Percentiles rank a stretch among this genome's conserved stretches.
Conservation (phyloP, 441 rosid species). For the Syzygium malaccense region DNA sequence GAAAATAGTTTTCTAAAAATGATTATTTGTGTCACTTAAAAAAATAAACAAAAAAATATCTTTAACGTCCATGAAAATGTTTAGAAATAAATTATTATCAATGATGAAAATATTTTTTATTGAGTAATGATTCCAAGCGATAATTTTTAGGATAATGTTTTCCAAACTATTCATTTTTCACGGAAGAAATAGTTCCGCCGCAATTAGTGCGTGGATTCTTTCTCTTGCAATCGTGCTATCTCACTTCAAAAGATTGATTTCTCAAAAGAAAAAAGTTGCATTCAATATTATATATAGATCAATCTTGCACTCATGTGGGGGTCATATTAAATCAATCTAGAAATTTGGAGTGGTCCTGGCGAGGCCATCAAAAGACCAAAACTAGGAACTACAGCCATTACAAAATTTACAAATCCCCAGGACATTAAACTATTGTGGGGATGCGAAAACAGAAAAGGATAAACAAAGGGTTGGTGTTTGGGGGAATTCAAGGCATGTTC, state of each 20-base stretch:
- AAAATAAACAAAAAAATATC: background rate
- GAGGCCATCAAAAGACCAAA: background rate
- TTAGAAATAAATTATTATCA: background rate
- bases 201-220: background rate
- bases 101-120: background rate
- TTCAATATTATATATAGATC: background rate
- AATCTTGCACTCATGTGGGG: background rate
- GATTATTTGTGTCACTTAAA: rapidly evolving
- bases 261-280: background rate
- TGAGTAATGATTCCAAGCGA: background rate
- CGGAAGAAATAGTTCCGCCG: background rate
- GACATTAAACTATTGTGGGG: background rate
- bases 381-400: background rate
- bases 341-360: background rate
- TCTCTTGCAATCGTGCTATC: background rate
- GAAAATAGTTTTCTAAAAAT: background rate
- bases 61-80: background rate
- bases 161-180: background rate
- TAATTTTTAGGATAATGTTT: background rate
- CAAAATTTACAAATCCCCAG: background rate
- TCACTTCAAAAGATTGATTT: background rate
- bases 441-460: background rate
- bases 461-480: background rate
- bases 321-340: background rate
- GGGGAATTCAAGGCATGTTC: background rate